Evolutionary conservation across 768 basidiomycete genomes (phyloP).

Genomic region (Mycena epipterygia): DNA sequence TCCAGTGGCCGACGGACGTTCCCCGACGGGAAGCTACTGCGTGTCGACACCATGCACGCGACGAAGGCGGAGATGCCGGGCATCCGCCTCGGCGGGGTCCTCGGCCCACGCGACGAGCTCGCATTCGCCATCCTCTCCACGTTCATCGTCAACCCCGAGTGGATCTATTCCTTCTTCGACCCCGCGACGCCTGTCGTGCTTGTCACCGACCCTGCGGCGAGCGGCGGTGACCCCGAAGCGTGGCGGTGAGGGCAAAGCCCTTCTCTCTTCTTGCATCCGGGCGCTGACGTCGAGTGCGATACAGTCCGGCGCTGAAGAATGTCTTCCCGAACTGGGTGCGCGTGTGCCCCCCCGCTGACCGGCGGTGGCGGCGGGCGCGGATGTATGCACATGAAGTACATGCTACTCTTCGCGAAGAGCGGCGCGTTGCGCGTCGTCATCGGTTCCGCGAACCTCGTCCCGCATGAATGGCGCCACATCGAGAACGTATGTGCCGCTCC

Average conservation of each 20-base stretch:
- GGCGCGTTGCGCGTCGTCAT: conserved; percentile 70
- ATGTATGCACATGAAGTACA: conserved; percentile 62
- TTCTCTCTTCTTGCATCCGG: too few species aligned
- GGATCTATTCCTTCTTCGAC: conserved; percentile 68
- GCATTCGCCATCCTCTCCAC: conserved; percentile 69
- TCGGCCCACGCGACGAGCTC: conserved; percentile 67
- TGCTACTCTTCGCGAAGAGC: conserved; percentile 69
- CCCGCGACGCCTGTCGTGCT: conserved; percentile 67
- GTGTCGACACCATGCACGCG: conserved; percentile 31
- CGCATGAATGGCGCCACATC: conserved; percentile 75
- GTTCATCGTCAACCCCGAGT: conserved; percentile 64
- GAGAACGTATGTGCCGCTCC: conserved; percentile 66
- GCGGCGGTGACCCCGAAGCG: too few species aligned
- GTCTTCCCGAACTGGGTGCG: conserved; percentile 64
- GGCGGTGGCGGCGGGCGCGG: background rate
- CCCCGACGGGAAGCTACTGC: conserved; percentile 25
- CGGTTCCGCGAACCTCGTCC: conserved; percentile 72
- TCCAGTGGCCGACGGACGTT: background rate
- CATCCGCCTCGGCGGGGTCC: conserved; percentile 66
- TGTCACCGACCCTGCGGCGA: conserved; percentile 57
- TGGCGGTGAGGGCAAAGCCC: too few species aligned
- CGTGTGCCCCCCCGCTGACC: too few species aligned
- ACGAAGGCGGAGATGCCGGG: conserved; percentile 41
- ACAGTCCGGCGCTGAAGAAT: conserved; percentile 49
- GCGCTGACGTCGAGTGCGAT: too few species aligned